These are phyloP conservation scores for Rhodotorula mucilaginosa DNA, from an alignment of 1,284 basidiomycete species.

Conservation along the genomic window DNA sequence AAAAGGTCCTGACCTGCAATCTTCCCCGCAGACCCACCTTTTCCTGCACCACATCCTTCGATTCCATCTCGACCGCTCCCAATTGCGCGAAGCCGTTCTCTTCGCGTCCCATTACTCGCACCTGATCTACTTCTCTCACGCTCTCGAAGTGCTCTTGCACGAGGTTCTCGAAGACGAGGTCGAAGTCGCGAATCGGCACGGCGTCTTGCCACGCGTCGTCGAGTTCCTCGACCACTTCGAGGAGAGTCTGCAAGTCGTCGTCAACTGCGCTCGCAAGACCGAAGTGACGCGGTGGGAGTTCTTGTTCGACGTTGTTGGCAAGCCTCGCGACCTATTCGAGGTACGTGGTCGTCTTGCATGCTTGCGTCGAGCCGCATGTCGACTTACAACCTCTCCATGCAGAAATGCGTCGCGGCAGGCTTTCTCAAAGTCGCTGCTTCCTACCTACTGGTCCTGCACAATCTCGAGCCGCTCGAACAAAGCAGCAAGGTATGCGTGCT, in stretches of 20 bases:
- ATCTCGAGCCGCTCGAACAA: constrained; percentile 81
- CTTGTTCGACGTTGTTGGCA: constrained; percentile 83
- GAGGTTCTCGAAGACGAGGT: constrained; percentile 79
- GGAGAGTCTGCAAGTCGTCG: constrained; percentile 84
- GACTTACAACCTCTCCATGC: neutral
- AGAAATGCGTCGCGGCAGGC: constrained; percentile 73
- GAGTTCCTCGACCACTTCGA: constrained; percentile 95
- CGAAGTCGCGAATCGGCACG: constrained; percentile 16
- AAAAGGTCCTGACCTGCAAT: neutral
- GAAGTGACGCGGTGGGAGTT: constrained; percentile 87
- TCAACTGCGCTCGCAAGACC: constrained; percentile 94
- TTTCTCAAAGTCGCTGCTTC: constrained; percentile 85
- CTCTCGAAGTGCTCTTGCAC: constrained; percentile 89
- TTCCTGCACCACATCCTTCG: constrained; percentile 90
- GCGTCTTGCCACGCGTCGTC: constrained; percentile 67
- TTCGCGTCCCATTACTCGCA: constrained; percentile 84
- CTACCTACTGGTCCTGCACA: constrained; percentile 90
- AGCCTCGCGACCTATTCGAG: constrained; percentile 84
- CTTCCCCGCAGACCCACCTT: constrained; percentile 69
- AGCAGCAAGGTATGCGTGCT: constrained; percentile 52
- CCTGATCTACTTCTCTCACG: constrained; percentile 90
- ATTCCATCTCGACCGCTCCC: constrained; percentile 71
- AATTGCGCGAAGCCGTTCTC: constrained; percentile 73
- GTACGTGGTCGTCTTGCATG: constrained; percentile 50
- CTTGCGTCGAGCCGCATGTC: constrained; percentile 5